Evolutionary conservation across 129 eudicot species (phyloP).

Genomic region (Daucus carota): DNA sequence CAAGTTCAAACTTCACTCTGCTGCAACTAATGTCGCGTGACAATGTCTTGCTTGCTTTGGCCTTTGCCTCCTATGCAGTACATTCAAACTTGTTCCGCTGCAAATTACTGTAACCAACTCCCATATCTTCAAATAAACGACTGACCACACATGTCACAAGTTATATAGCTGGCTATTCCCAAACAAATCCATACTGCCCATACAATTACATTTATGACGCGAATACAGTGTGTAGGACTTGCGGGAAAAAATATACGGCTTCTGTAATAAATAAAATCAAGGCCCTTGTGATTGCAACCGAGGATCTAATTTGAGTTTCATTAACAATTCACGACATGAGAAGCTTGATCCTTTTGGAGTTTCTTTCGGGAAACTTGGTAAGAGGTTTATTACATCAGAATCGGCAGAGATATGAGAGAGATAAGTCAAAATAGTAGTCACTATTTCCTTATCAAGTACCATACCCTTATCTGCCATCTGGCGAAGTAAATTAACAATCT

Average conservation of each 20-base stretch:
- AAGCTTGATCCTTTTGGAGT: slow-evolving; percentile 27
- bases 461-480: slow-evolving; percentile 59
- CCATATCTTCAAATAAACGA: no score
- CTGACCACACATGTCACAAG: no score
- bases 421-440: slow-evolving; percentile 42
- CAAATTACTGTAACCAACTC: neutral
- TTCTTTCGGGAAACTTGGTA: slow-evolving; percentile 59
- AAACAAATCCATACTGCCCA: neutral
- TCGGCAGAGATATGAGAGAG: slow-evolving; percentile 47
- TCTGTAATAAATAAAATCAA: slow-evolving; percentile 22
- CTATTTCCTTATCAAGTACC: slow-evolving; percentile 40
- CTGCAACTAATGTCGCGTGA: neutral
- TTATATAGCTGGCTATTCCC: neutral
- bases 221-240: slow-evolving; percentile 5
- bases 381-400: slow-evolving; percentile 31
- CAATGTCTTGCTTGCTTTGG: neutral
- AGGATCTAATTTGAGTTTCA: slow-evolving; percentile 31
- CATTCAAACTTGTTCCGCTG: neutral
- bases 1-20: neutral
- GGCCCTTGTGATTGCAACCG: slow-evolving; percentile 23
- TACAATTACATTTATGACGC: neutral
- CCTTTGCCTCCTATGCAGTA: neutral
- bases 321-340: slow-evolving; percentile 44
- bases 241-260: neutral
- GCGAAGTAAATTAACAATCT: slow-evolving; percentile 51